Evolutionary conservation across 805 yeast genomes (phyloP), one percentile per base, ranked within the genome.

Genomic region (Wickerhamomyces hampshirensis): DNA sequence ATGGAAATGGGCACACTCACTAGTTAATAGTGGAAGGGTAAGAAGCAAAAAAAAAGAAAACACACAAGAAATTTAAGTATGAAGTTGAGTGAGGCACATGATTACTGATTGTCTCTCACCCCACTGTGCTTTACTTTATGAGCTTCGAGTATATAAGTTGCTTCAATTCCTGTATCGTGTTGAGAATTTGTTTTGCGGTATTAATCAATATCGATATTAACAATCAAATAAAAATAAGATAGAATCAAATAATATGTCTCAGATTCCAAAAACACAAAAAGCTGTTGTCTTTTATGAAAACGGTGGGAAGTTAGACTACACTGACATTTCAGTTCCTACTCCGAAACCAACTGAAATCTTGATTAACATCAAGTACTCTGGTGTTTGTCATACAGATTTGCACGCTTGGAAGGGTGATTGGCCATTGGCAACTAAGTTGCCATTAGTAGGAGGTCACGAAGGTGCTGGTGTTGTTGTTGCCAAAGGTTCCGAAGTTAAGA

Each of bases 391-490:
- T 60, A 75, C 82, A n/a, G 82, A 75, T 56, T 63, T 75, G 53
- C 82, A 75, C 55, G 82, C 80, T 32, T 75, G 80, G 52, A 42
- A 47, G 21, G 54, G 79, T 46, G 82, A 75, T 51, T 75, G 81
- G 82, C 80, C 80, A 35, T 59, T 75, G 51, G 65, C 56, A 23
- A 66, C 70, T 43, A 75, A 75, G 53, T 64, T 77, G 50, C 84
- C 83, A 28, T 65, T 77, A 50, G 80, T 77, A 31, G 84, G 84
- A 51, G 84, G 84, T 55, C 84, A 77, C 60, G 84, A 77, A 62
- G 84, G 84, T 67, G 82, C 83, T 33, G 84, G 84, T 62, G 70
- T 73, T 24, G 84, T 77, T 44, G 84, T 77, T 43, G 81, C 72
- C 34, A 63, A 68, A 58, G 84, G 84, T 54, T 68, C 68, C 29